These are phyloP conservation scores for Rhizophagus clarus DNA, from an alignment of 192 early-diverging fungal species.

Conservation along the genomic window DNA sequence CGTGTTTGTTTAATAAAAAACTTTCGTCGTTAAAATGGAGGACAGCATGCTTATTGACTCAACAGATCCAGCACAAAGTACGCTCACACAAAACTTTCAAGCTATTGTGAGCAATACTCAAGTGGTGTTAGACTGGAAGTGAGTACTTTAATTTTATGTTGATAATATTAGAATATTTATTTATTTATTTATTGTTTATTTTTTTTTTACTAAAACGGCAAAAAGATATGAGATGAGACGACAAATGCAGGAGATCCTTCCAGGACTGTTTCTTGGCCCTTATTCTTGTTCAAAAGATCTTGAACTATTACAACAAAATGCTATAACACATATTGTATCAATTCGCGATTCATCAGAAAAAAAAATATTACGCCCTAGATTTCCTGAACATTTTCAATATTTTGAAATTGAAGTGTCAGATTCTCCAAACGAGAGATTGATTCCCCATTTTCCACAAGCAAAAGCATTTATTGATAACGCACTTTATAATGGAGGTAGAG, in stretches of 20 bases:
- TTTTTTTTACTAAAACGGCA: not conserved
- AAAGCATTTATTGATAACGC: conserved; percentile 60
- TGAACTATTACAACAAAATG: conserved; percentile 51
- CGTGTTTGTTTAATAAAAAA: not conserved
- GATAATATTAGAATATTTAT: not conserved
- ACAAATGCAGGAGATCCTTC: conserved; percentile 79
- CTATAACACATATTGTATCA: conserved; percentile 79
- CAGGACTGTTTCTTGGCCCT: conserved; percentile 78
- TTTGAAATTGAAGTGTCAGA: conserved; percentile 77
- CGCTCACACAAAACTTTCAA: conserved; percentile 25
- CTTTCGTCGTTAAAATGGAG: conserved; percentile 1
- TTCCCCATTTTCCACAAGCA: conserved; percentile 71
- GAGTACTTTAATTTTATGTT: not conserved
- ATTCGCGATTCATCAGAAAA: conserved; percentile 73
- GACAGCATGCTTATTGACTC: conserved; percentile 23
- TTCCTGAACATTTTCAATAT: conserved; percentile 62
- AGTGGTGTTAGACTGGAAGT: conserved; percentile 31
- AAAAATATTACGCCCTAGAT: conserved; percentile 54
- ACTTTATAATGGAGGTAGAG: conserved; percentile 48
- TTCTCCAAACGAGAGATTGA: conserved; percentile 80
- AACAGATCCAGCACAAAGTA: not conserved
- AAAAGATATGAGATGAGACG: conserved; percentile 73
- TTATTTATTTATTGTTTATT: not conserved
- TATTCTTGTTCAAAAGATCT: conserved; percentile 68
- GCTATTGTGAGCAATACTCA: conserved; percentile 23